Conservation (phyloP, 1,284 basidiomycete species). For the Moesziomyces antarcticus region DNA sequence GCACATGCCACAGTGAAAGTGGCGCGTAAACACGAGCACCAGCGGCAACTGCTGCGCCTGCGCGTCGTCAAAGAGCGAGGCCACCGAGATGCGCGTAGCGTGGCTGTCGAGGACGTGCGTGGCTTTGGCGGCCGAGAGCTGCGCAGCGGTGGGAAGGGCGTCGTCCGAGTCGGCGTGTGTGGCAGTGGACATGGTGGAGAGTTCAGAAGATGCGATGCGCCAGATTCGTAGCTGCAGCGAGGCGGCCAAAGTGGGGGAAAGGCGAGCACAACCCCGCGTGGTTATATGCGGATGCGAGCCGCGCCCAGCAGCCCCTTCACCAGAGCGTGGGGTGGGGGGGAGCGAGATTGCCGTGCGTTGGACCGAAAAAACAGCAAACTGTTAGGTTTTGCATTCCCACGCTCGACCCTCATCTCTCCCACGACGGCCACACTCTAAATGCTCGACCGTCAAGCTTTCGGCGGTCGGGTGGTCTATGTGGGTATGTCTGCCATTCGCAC, state of each 20-base stretch:
- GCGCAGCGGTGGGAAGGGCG: constrained; percentile 19
- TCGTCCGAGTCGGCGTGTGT: constrained; percentile 15
- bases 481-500: constrained; percentile 5
- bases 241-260: neutral
- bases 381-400: too few species aligned
- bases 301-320: neutral
- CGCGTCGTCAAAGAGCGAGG: constrained; percentile 13
- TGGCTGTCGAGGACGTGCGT: constrained; percentile 18
- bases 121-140: constrained; percentile 27
- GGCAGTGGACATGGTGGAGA: constrained; percentile 17
- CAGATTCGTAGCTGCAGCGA: too few species aligned
- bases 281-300: constrained; percentile 20
- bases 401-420: too few species aligned
- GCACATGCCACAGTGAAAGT: constrained; percentile 57
- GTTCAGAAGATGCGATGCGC: neutral
- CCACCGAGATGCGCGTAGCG: constrained; percentile 14
- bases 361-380: too few species aligned
- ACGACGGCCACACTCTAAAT: too few species aligned
- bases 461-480: neutral
- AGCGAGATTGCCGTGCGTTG: too few species aligned
- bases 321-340: too few species aligned
- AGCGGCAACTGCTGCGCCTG: constrained; percentile 6
- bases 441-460: too few species aligned
- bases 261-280: too few species aligned
- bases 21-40: constrained; percentile 43